These are phyloP conservation scores for Pseudocercospora fuligena DNA, from an alignment of 2,329 filamentous ascomycete genomes.

Conservation along the genomic window DNA sequence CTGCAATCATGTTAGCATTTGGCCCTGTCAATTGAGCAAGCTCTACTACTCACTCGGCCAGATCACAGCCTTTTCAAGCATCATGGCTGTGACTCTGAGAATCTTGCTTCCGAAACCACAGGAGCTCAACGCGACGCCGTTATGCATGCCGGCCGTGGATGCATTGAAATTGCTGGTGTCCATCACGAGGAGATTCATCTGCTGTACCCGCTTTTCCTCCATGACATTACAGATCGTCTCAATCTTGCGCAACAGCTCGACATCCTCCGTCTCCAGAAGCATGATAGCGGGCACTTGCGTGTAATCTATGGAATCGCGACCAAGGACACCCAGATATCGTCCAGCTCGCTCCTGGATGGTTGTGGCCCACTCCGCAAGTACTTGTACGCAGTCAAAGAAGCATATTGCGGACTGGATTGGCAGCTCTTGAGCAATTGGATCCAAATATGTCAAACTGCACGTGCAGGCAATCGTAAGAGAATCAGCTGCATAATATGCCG, in stretches of 20 bases:
- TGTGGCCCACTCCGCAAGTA: constrained; percentile 91
- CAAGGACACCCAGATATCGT: constrained; percentile 82
- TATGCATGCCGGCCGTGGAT: constrained; percentile 48
- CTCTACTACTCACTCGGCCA: constrained; percentile 75
- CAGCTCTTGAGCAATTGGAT: constrained; percentile 80
- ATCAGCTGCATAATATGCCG: constrained; percentile 93
- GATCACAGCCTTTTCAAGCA: constrained; percentile 85
- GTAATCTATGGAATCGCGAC: constrained; percentile 79
- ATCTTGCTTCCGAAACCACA: constrained; percentile 85
- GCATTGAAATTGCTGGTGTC: constrained; percentile 52
- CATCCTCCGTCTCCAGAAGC: constrained; percentile 89
- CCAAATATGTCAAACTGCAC: constrained; percentile 81
- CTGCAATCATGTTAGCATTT: constrained; percentile 44
- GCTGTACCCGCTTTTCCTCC: constrained; percentile 71
- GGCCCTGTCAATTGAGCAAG: constrained; percentile 29
- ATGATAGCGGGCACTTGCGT: constrained; percentile 83
- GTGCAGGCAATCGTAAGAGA: constrained; percentile 88
- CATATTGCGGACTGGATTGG: constrained; percentile 91
- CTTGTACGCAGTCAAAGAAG: constrained; percentile 90
- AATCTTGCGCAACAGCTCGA: constrained; percentile 81
- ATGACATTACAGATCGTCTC: constrained; percentile 76
- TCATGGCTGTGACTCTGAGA: constrained; percentile 79
- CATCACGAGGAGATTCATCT: constrained; percentile 59
- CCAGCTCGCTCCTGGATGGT: constrained; percentile 95
- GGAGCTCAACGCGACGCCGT: constrained; percentile 51